These are phyloP conservation scores for Drechslerella dactyloides DNA, from an alignment of 2,329 filamentous ascomycete genomes.

Conservation along the genomic window DNA sequence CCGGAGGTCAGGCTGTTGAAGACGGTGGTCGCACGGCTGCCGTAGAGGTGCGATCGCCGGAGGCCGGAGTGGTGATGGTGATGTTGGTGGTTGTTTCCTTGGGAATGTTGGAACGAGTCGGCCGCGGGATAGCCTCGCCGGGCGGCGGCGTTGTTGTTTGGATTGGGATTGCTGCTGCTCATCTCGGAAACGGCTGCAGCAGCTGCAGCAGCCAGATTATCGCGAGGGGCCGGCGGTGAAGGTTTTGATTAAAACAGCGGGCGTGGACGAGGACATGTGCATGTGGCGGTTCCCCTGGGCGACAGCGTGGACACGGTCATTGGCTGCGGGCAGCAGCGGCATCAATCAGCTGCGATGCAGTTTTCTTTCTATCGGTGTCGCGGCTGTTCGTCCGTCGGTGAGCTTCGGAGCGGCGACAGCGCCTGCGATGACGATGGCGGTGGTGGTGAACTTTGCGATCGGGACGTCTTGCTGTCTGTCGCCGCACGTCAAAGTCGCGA, in stretches of 20 bases:
- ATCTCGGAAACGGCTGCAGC: conserved; percentile 36
- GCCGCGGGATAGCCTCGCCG: conserved; percentile 38
- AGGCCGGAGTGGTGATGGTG: conserved; percentile 14
- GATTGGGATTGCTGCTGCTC: conserved; percentile 34
- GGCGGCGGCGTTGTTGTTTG: conserved; percentile 17
- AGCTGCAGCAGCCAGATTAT: conserved; percentile 9
- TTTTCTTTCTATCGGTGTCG: background rate
- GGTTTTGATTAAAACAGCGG: background rate
- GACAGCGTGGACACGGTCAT: conserved; percentile 32
- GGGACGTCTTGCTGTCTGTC: conserved; percentile 13
- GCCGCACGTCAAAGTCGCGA: conserved; percentile 42
- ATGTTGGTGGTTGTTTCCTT: conserved; percentile 10
- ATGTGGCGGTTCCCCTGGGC: conserved; percentile 39
- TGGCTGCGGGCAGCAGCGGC: conserved; percentile 11
- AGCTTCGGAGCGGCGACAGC: background rate
- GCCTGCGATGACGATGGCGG: conserved; percentile 1
- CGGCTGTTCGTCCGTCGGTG: background rate
- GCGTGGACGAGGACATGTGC: conserved; percentile 3
- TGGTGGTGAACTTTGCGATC: background rate
- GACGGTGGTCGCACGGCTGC: conserved; percentile 19
- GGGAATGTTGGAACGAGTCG: conserved; percentile 20
- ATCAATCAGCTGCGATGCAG: conserved; percentile 16
- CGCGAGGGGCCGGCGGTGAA: background rate
- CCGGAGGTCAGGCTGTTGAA: conserved; percentile 4
- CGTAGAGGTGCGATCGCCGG: conserved; percentile 42